Base-by-base conservation (phyloP, 495 filamentous ascomycete species). In the Xylaria intraflava region DNA sequence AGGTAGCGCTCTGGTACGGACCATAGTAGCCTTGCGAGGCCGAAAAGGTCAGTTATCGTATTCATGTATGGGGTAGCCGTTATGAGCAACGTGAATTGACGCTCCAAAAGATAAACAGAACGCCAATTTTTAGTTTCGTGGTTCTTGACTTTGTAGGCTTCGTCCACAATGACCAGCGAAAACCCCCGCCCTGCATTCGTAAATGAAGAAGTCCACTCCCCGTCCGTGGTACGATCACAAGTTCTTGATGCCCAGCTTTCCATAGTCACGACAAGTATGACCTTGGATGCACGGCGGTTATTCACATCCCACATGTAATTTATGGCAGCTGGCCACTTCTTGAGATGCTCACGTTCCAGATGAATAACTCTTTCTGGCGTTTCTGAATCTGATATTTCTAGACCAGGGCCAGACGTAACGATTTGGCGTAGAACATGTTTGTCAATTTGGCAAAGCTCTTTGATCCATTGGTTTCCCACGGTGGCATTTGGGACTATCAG, bases 51-150 rank as follows among this genome's bases (percentile, higher is more conserved):
- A 17, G 24, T 30, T 16, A 66, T 20, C 4, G 51, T 10, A 10
- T 64, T 64, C 58, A 59, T 54, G 40, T 51, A 63, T 3, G 63
- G 63, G 7, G 60, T 66, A 0, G 63, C 63, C 2, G 61, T 66
- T 10, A 66, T 52, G 3, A 66, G 50, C 4, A 66, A 55, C 4
- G 61, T 64, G 42, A 55, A 64, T 4, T 61, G 31, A 7, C 61
- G 60, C 7, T 64, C 14, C 14, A 65, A 40, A 0, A 64, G 38
- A 20, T 49, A 35, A 14, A 66, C 48, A 0, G 63, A 66, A 23
- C 58, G 53, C 58, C 55, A 63, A 14, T 55, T 55, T 3, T 38
- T 39, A 0, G 63, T 64, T 0, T 14, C 6, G 0, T 40, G 20
- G 16, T 66, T 49, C n/a, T 56, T 55, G 6, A 61, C 46, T 47